phyloP scores from a whole-genome alignment of 2,329 filamentous ascomycete species.

The Neospermospora avenae region DNA sequence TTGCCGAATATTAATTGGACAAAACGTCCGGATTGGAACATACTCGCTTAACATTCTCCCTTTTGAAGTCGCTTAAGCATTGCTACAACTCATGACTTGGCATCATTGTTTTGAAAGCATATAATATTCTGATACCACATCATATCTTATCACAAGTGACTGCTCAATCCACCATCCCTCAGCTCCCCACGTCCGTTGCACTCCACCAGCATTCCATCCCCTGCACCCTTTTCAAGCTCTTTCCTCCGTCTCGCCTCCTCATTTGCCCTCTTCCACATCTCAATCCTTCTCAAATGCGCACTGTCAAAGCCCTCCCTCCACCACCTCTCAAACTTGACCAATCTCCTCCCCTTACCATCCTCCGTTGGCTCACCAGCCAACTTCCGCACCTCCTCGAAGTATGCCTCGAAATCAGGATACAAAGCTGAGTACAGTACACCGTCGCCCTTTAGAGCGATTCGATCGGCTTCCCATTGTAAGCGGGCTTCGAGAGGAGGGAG shows the following conservation, averaged over 20 bases:
- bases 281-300: constrained; percentile 53
- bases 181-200: not conserved
- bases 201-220: not conserved
- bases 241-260: constrained; percentile 33
- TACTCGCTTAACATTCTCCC: not conserved
- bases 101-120: too few species aligned
- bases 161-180: not conserved
- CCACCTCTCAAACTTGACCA: constrained; percentile 44
- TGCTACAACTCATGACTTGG: not conserved
- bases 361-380: constrained; percentile 46
- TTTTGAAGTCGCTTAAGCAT: not conserved
- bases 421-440: constrained; percentile 54
- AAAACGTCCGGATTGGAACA: not conserved
- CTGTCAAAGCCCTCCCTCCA: constrained; percentile 51
- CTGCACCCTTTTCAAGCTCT: constrained; percentile 7
- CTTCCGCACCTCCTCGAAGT: constrained; percentile 55
- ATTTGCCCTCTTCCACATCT: constrained; percentile 56
- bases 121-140: too few species aligned
- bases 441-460: constrained; percentile 53
- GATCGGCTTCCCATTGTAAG: constrained; percentile 53
- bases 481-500: constrained; percentile 50
- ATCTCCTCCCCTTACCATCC: constrained; percentile 42
- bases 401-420: constrained; percentile 60
- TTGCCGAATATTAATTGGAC: not conserved
- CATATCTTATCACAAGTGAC: constrained; percentile 3